Evolutionary conservation across 2,329 filamentous ascomycete species (phyloP).

Genomic region (Aspergillus novofumigatus): DNA sequence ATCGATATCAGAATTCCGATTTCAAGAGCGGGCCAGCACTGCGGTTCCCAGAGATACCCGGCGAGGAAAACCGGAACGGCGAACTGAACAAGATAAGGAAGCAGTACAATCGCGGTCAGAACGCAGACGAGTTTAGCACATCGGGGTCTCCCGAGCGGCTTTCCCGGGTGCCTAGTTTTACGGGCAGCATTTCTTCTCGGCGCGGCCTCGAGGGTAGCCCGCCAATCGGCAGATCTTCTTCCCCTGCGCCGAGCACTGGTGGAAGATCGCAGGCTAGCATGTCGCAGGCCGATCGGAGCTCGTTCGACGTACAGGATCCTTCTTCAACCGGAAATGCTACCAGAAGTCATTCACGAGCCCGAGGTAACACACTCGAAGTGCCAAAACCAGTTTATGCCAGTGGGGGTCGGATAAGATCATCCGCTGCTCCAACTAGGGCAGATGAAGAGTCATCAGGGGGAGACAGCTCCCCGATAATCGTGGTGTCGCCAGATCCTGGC

Average conservation of each 20-base stretch:
- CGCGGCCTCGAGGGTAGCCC: background rate
- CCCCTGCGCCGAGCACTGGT: background rate
- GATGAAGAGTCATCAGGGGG: background rate
- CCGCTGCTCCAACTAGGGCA: background rate
- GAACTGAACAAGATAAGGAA: slow-evolving; percentile 37
- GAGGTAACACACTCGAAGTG: background rate
- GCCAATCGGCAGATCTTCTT: background rate
- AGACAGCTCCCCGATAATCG: background rate
- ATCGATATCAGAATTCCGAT: slow-evolving; percentile 48
- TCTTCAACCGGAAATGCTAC: background rate
- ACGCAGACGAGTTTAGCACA: background rate
- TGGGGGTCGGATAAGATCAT: background rate
- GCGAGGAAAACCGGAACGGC: slow-evolving; percentile 47
- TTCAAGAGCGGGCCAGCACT: slow-evolving; percentile 46
- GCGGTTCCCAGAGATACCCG: slow-evolving; percentile 56
- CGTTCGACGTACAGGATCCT: background rate
- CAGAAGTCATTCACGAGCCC: background rate
- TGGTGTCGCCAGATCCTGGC: background rate
- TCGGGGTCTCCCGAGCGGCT: background rate
- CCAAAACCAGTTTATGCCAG: background rate
- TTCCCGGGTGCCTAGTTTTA: background rate
- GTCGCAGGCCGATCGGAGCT: background rate
- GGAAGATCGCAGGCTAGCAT: background rate
- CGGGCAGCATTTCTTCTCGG: background rate
- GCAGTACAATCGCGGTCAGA: slow-evolving; percentile 22